A percentile compares a stretch with the other conserved stretches of the same genome.
These are phyloP conservation scores for Triticum turgidum DNA, from an alignment of 176 grass and related monocot genomes.

Conservation along the genomic window DNA sequence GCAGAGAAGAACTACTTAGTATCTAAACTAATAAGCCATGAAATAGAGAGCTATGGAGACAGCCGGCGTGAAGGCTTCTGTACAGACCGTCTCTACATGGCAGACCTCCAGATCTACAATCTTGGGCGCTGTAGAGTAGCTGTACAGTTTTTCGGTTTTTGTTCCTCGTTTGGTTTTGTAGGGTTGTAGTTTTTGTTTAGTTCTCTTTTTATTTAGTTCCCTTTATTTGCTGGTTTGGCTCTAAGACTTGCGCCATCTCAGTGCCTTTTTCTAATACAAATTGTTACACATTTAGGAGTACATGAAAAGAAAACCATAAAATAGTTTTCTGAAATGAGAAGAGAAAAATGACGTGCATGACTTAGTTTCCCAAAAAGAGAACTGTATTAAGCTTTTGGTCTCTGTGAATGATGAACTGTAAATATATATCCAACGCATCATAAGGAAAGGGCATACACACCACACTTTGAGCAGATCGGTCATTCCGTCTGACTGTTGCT, in stretches of 20 bases:
- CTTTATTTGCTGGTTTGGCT: neutral
- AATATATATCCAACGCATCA: slow-evolving; percentile 1
- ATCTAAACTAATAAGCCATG: neutral
- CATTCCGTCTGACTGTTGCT: slow-evolving; percentile 85
- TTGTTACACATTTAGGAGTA: neutral
- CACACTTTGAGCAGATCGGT: slow-evolving; percentile 96
- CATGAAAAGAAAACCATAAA: neutral
- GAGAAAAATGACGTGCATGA: neutral
- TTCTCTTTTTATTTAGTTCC: neutral
- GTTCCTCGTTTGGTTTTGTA: too few relatives aligned
- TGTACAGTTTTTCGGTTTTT: neutral
- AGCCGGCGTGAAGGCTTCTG: neutral
- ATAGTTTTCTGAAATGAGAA: slow-evolving; percentile 1
- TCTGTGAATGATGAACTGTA: neutral
- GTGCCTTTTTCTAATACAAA: neutral
- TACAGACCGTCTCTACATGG: neutral
- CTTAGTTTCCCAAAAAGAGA: neutral
- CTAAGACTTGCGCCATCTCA: neutral
- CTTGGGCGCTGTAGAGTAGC: neutral
- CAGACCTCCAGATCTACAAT: neutral
- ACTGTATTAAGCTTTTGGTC: neutral
- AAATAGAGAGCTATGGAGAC: neutral
- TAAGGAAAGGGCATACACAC: slow-evolving; percentile 45
- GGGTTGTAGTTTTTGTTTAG: too few relatives aligned
- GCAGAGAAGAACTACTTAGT: slow-evolving; percentile 19